Evolutionary conservation across 768 basidiomycete species (phyloP), one percentile per base, ranked within the genome.

Genomic region (Boletus rubescentipes): DNA sequence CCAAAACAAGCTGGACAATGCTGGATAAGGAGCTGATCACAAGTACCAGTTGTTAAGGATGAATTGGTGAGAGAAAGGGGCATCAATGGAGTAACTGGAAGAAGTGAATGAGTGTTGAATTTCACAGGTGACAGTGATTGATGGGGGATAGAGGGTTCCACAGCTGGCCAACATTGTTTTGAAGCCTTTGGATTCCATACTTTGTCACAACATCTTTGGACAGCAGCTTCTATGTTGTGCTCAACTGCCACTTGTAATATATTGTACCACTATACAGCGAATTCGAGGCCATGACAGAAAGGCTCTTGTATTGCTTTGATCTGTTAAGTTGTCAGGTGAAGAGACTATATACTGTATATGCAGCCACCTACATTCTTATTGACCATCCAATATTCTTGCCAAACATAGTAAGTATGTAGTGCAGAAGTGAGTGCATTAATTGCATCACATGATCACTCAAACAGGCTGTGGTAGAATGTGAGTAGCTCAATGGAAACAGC

Each of bases 211-310:
- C 26, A 43, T 26, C 9, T 2, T 9, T 50, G 49, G 12, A 50
- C 6, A 4, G n/a, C 3, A 0, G 40, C 20, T 14, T 56, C 55
- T 0, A 34, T 15, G 1, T 31, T 1, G 6, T 6, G 9, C 5
- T 72, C 65, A 2, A 70, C 35, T 9, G 39, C 39, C 0, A 55
- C 37, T 0, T 56, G 48, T 0, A 73, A 53, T 0, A 61, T 54
- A 21, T 71, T 61, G 9, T 61, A 68, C 73, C 72, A 74, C 3
- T 68, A 68, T 0, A 73, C 53, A 0, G 69, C 65, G 2, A 53
- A 21, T 20, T 56, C 46, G 7, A 73, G 54, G 2, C 69, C 49
- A 0, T 52, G 55, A 0, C 68, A 61, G 48, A 75, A 76, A 0
- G 73, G 67, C n/a, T 53, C 37, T 10, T 53, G 51, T 0, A 52